Evolutionary conservation across 139 green algal genomes (phyloP), one percentile per base, ranked within the genome.

Genomic region (Mesotaenium endlicherianum): DNA sequence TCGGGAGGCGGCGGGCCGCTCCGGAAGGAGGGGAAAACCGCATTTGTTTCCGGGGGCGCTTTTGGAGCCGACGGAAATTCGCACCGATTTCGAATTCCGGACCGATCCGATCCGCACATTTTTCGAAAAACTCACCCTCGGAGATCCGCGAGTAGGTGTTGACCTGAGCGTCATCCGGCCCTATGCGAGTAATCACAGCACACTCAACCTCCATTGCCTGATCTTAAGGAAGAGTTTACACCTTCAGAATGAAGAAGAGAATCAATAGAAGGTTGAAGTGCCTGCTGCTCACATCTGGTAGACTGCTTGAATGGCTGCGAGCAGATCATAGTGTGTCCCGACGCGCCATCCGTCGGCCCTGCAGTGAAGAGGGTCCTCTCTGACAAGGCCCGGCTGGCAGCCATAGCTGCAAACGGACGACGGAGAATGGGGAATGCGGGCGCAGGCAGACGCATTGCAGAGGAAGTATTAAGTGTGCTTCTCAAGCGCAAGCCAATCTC

Each of bases 331-430:
- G 3, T 88, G 2, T 86, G 4, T 31, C 4, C 1, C 17, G 42
- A 36, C 16, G 50, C 82, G 11, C 8, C 26, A 36, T 43, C 70
- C 20, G 16, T 87, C 79, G 82, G 36, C 39, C 16, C 31, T 30
- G 14, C 16, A 20, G 38, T 80, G 36, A 20, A 30, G 34, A 30
- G n/a, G 31, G 45, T 81, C 26, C n/a, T 88, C 2, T 31, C 31
- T 30, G 49, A 88, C 36, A 2, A 39, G 30, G 30, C 3, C 0
- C 36, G 30, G 17, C 78, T 88, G 4, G 57, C n/a, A 5, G 39
- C 57, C 14, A 74, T 87, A 36, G 77, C 47, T 36, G n/a, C 31
- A 6, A 83, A 88, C 41, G 82, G 82, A 17, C 40, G 53, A n/a
- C 31, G 38, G 42, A 30, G 82, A 39, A 80, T 88, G 75, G 82